These are phyloP conservation scores for Saturnispora kantuleensis DNA, from an alignment of 805 yeast genomes.

Conservation along the genomic window DNA sequence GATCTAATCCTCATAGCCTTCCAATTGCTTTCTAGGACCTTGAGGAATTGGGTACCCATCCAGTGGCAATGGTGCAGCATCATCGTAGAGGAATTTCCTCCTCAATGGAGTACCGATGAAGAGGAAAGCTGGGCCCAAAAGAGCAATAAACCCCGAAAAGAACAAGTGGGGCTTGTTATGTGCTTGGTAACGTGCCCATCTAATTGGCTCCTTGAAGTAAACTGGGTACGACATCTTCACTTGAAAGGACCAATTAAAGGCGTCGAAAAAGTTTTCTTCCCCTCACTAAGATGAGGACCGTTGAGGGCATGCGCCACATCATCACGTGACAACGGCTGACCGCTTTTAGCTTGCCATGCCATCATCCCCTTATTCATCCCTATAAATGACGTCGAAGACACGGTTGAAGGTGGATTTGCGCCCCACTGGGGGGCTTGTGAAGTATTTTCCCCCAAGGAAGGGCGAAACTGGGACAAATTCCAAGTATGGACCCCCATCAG, in stretches of 20 bases:
- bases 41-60: slow-evolving; percentile 46
- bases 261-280: no score
- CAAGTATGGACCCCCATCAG: background rate
- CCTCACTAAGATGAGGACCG: no score
- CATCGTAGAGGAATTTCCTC: slow-evolving; percentile 55
- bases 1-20: slow-evolving; percentile 46
- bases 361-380: no score
- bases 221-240: slow-evolving; percentile 34
- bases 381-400: no score
- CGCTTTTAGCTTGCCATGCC: no score
- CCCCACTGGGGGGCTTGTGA: no score
- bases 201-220: slow-evolving; percentile 51
- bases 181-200: slow-evolving; percentile 67
- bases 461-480: no score
- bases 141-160: slow-evolving; percentile 53
- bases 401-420: no score
- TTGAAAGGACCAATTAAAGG: background rate
- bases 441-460: no score
- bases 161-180: slow-evolving; percentile 70
- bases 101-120: slow-evolving; percentile 55
- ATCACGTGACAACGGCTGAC: no score
- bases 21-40: slow-evolving; percentile 39
- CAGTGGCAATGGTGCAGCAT: slow-evolving; percentile 55
- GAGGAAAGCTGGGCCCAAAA: slow-evolving; percentile 57
- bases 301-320: no score